Evolutionary conservation across 805 yeast genomes (phyloP).

Genomic region (Saturnispora halmiae): DNA sequence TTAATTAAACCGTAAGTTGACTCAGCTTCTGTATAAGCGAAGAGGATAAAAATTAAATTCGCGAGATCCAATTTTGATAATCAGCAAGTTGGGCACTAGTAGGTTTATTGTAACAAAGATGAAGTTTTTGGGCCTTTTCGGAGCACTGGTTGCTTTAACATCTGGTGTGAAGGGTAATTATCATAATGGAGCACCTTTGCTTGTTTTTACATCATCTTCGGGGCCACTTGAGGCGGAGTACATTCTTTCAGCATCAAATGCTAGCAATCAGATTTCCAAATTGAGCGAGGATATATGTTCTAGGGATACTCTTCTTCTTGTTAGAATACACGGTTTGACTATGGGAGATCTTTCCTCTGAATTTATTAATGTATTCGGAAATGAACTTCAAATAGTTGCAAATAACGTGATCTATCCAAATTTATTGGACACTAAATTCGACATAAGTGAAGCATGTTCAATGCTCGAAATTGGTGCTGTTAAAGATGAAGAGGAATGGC

Average conservation of each 20-base stretch:
- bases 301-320: conserved; percentile 9
- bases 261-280: conserved; percentile 4
- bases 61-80: not conserved
- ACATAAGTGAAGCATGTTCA: conserved; percentile 2
- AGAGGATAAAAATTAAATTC: not conserved
- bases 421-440: not conserved
- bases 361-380: conserved; percentile 9
- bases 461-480: not conserved
- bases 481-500: conserved; percentile 8
- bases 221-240: conserved; percentile 13
- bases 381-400: conserved; percentile 11
- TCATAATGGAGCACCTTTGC: conserved; percentile 28
- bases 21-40: not conserved
- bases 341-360: conserved; percentile 13
- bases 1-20: too few relatives aligned
- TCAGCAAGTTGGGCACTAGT: not conserved
- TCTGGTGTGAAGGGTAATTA: conserved; percentile 16
- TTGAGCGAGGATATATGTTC: conserved; percentile 18
- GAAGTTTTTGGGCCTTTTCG: not conserved
- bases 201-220: conserved; percentile 16
- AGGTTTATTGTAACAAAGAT: not conserved
- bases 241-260: conserved; percentile 14
- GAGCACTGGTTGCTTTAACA: conserved; percentile 7
- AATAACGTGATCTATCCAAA: conserved; percentile 21
- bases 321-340: conserved; percentile 20